phyloP scores from a whole-genome alignment of 1,139 yeast species.

The Sugiyamaella grinbergsii region DNA sequence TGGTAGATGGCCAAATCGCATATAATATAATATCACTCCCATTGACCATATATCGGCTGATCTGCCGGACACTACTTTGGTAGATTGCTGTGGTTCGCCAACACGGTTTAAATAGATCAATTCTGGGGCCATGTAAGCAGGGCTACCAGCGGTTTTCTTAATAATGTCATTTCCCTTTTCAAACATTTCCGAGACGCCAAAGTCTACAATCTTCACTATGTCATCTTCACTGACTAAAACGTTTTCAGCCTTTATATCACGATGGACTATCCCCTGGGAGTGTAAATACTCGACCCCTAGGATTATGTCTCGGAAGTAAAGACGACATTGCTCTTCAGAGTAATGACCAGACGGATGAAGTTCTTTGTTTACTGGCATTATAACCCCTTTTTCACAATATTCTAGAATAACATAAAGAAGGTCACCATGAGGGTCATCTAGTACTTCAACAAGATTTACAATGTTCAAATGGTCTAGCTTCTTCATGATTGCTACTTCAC shows the following conservation, averaged over 20 bases:
- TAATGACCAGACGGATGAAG: conserved; percentile 33
- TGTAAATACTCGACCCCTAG: conserved; percentile 90
- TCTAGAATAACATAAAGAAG: conserved; percentile 75
- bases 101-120: conserved; percentile 56
- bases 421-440: conserved; percentile 65
- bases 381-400: conserved; percentile 59
- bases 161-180: conserved; percentile 53
- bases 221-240: conserved; percentile 71
- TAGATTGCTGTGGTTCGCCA: conserved; percentile 6
- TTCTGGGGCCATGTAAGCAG: conserved; percentile 81
- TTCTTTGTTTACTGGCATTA: conserved; percentile 35
- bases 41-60: conserved; percentile 80
- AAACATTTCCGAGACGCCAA: conserved; percentile 81
- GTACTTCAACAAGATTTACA: conserved; percentile 82
- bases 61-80: conserved; percentile 51
- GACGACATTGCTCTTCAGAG: conserved; percentile 46
- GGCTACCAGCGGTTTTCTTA: conserved; percentile 76
- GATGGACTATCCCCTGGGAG: conserved; percentile 88
- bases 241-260: conserved; percentile 96
- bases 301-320: conserved; percentile 74
- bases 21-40: conserved; percentile 60
- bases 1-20: conserved; percentile 46
- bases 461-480: conserved; percentile 79
- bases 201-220: conserved; percentile 87
- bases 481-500: conserved; percentile 82